phyloP scores from a whole-genome alignment of 257 asterid genomes.

The Primulina eburnea region DNA sequence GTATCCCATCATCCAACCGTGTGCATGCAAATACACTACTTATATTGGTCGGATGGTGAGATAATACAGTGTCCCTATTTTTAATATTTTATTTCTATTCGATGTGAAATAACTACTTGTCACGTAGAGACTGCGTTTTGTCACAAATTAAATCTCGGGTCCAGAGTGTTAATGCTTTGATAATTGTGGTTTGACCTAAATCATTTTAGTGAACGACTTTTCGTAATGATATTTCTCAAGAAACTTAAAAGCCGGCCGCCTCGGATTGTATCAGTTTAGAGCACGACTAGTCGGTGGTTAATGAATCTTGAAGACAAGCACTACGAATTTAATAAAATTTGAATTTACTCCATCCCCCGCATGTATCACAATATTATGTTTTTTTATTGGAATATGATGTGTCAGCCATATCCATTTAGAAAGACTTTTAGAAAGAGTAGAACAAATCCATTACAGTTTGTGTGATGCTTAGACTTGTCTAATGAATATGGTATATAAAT shows the following conservation, averaged over 20 bases:
- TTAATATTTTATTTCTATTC: background rate
- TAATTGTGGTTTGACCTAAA: background rate
- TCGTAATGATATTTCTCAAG: background rate
- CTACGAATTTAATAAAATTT: background rate
- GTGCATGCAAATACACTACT: constrained; percentile 37
- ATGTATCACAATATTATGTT: no score
- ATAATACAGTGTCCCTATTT: constrained; percentile 25
- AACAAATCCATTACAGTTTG: no score
- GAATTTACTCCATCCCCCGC: background rate
- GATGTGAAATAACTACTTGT: constrained; percentile 14
- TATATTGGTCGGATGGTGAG: constrained; percentile 37
- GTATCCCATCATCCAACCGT: constrained; percentile 32
- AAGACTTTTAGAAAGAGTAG: no score
- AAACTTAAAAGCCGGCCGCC: background rate
- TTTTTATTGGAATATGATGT: background rate
- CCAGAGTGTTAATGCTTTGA: background rate
- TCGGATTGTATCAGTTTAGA: background rate
- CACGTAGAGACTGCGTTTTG: background rate
- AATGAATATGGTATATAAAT: no score
- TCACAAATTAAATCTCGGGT: background rate
- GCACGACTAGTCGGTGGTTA: background rate
- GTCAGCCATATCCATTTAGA: background rate
- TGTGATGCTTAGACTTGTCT: no score
- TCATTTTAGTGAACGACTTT: no score
- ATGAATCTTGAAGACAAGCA: background rate